Base-by-base conservation (phyloP, 2,329 filamentous ascomycete species). In the Blastomyces emzantsi region DNA sequence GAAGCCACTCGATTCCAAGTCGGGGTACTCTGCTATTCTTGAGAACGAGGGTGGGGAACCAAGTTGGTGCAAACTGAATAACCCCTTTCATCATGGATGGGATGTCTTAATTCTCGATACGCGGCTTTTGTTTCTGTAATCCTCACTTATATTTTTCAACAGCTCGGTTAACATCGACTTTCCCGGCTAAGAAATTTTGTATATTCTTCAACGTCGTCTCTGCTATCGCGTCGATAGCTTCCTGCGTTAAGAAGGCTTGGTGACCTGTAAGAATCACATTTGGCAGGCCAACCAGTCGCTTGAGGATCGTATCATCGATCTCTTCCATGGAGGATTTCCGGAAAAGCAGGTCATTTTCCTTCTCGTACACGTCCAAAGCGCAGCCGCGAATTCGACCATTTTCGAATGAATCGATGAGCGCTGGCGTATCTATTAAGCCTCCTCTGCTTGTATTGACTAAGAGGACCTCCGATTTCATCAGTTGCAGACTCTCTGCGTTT, bases 361-460 rank as follows among this genome's bases (percentile, higher is more conserved):
- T 81, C 70, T 89, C 87, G 72, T 89, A 89, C 19, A 89, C 87
- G 70, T 89, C 87, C 49, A 89, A 77, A 0, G 85, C 87, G 39
- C 88, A 76, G 0, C 84, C 86, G 8, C 85, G 84, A 1, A 89
- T 76, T 30, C 80, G 80, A n/a, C 78, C 79, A 47, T 71, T 77
- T 76, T 89, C 88, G 64, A 89, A 79, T 15, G 84, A 83, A 28
- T 79, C 75, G 62, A 88, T 83, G 63, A 87, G 81, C 13, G 85
- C 82, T 39, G 75, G 74, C 0, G 85, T 87, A 70, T 88, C 78
- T 65, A 90, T 79, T 62, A 90, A 75, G 1, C 82, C 85, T 25
- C 87, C 87, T 1, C 87, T 83, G 3, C 86, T 88, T 0, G 87
- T 90, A 73, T 90, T 88, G 67, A 90, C 79, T 41, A 90, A 75